Conservation (phyloP, 2,329 filamentous ascomycete species). For the Cryphonectria naterciae region DNA sequence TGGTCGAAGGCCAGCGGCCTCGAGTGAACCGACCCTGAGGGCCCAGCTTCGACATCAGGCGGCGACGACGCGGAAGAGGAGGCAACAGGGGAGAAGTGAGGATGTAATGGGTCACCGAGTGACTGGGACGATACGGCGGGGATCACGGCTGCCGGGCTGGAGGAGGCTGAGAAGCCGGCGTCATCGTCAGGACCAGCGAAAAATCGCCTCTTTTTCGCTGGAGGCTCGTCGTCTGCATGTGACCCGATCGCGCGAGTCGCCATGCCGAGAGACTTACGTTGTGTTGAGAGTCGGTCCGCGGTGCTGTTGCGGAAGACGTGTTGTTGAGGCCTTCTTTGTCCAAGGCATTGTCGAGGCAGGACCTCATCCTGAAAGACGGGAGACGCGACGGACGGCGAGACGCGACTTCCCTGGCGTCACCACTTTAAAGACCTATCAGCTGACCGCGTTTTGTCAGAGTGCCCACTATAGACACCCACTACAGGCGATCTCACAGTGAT, state of each 20-base stretch:
- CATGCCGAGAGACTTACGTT: conserved; percentile 18
- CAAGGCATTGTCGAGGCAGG: neutral
- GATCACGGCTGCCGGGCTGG: conserved; percentile 5
- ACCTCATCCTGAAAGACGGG: conserved; percentile 27
- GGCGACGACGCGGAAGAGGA: conserved; percentile 9
- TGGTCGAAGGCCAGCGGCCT: conserved; percentile 54
- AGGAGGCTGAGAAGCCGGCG: conserved; percentile 8
- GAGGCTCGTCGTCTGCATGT: conserved; percentile 19
- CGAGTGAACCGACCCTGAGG: conserved; percentile 34
- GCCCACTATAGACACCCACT: neutral
- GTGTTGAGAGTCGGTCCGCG: neutral
- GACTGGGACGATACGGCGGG: conserved; percentile 8
- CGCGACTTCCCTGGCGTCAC: conserved; percentile 42
- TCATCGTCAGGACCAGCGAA: conserved; percentile 33
- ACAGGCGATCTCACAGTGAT: neutral
- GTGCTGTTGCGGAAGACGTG: neutral
- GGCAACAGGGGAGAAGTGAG: conserved; percentile 6
- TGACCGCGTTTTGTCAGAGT: conserved; percentile 41
- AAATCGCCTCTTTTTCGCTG: conserved; percentile 30
- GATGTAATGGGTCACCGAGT: conserved; percentile 35
- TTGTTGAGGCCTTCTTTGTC: neutral
- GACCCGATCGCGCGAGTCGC: conserved; percentile 33
- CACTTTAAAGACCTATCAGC: conserved; percentile 40
- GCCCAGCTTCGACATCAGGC: conserved; percentile 20
- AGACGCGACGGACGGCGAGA: conserved; percentile 43